These are phyloP conservation scores for Phytopythium aichiense DNA, from an alignment of 352 stramenopile genomes.

Conservation along the genomic window DNA sequence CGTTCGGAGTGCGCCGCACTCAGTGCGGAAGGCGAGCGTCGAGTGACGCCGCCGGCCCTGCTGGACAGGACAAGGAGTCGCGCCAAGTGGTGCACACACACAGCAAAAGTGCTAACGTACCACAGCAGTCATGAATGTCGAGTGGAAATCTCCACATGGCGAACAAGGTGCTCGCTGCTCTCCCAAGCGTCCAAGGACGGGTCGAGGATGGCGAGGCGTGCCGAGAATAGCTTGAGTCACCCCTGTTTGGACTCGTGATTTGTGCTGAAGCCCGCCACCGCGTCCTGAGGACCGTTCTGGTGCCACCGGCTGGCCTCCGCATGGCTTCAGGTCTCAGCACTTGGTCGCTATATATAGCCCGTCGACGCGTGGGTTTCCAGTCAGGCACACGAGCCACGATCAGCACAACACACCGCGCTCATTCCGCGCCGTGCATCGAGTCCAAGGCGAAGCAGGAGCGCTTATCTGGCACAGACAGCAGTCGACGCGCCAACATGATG, in stretches of 20 bases:
- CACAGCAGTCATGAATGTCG: too few species aligned
- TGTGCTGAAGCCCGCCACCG: not conserved
- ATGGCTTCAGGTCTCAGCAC: not conserved
- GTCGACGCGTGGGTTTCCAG: not conserved
- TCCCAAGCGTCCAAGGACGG: not conserved
- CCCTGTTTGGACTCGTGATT: not conserved
- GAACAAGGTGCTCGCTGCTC: not conserved
- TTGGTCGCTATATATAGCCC: not conserved
- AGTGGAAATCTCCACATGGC: too few species aligned
- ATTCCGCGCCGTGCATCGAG: not conserved
- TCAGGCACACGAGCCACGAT: not conserved
- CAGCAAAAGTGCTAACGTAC: too few species aligned
- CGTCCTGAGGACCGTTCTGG: not conserved
- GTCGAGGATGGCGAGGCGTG: not conserved
- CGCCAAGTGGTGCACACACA: too few species aligned
- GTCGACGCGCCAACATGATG: constrained; percentile 31
- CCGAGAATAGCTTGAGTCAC: not conserved
- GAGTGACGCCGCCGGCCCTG: too few species aligned
- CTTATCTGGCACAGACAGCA: not conserved
- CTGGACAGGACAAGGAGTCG: too few species aligned
- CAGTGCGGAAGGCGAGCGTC: too few species aligned
- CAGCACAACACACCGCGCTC: not conserved
- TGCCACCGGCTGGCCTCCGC: not conserved
- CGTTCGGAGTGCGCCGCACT: too few species aligned
- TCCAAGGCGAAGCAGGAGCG: not conserved